Conservation (phyloP, 225 moss, liverwort and hornwort genomes). For the Climacium dendroides region DNA sequence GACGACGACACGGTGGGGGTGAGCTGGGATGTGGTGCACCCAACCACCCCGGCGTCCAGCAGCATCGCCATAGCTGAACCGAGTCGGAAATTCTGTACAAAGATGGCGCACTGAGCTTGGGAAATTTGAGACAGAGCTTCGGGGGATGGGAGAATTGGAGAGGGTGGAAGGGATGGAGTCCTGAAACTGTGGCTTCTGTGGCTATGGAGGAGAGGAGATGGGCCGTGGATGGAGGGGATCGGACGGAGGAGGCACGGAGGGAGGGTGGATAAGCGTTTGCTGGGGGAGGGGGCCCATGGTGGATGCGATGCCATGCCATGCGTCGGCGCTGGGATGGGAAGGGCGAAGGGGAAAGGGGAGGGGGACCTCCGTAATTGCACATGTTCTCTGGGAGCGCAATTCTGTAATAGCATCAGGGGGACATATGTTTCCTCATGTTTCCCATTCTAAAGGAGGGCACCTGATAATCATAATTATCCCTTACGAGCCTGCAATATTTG, state of each 20-base stretch:
- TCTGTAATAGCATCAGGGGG: background rate
- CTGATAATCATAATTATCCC: background rate
- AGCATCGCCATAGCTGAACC: conserved; percentile 13
- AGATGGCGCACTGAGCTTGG: background rate
- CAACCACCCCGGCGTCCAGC: conserved; percentile 14
- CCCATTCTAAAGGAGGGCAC: no score
- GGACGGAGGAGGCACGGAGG: background rate
- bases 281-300: background rate
- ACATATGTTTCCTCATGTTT: background rate
- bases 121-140: background rate
- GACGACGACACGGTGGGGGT: background rate
- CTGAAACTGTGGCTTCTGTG: conserved; percentile 8
- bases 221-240: conserved; percentile 7
- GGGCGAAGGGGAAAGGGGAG: background rate
- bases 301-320: background rate
- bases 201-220: conserved; percentile 6
- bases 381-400: no score
- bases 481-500: no score
- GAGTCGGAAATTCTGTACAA: background rate
- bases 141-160: background rate
- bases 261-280: conserved; percentile 18
- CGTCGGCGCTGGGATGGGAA: background rate
- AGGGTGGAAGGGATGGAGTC: background rate
- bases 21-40: background rate
- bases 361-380: background rate